Conservation (phyloP, 75 land plant species). For the Sequoia sempervirens region DNA sequence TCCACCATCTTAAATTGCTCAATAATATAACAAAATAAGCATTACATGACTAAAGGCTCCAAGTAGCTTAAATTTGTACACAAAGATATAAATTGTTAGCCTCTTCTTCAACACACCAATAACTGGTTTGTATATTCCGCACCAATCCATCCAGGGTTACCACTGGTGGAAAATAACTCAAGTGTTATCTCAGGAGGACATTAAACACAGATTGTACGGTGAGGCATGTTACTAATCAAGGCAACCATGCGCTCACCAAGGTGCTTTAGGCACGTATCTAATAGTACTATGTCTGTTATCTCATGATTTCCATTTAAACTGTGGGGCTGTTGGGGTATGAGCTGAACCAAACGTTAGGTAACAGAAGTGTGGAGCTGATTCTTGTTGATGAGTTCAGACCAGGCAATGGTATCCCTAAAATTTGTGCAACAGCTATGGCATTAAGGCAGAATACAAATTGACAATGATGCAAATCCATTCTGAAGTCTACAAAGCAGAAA, state of each 20-base stretch:
- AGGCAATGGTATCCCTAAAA: not conserved
- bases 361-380: not conserved
- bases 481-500: not conserved
- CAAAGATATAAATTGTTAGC: no score
- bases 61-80: no score
- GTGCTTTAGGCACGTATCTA: not conserved
- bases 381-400: not conserved
- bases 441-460: not conserved
- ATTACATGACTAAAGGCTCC: no score
- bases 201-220: not conserved
- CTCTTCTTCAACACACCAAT: no score
- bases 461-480: not conserved
- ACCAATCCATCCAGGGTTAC: not conserved
- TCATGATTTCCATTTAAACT: not conserved
- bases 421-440: not conserved
- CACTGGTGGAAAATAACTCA: not conserved
- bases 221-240: not conserved
- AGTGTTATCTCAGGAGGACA: not conserved
- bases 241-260: not conserved
- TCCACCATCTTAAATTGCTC: no score
- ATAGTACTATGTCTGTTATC: no score
- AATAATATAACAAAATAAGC: no score
- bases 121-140: not conserved
- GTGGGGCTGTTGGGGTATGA: not conserved
- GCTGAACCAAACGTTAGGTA: not conserved